Conservation (phyloP, 768 basidiomycete species). For the Favolaschia claudopus region DNA sequence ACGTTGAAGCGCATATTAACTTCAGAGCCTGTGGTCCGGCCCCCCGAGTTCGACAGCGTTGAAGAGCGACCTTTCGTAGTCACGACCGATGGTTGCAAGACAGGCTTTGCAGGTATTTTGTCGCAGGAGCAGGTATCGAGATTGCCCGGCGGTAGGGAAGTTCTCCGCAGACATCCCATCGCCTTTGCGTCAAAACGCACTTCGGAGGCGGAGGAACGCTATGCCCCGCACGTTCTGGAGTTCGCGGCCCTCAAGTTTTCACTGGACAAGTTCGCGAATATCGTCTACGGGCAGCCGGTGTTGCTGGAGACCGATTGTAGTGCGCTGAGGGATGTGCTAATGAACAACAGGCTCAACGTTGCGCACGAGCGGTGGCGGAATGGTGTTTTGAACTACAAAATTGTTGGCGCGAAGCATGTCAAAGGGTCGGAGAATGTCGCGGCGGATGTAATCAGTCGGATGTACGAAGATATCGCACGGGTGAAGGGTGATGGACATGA, state of each 20-base stretch:
- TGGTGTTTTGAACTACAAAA: slow-evolving; percentile 27
- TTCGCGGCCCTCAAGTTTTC: slow-evolving; percentile 30
- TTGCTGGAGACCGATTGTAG: neutral
- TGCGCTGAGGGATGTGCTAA: slow-evolving; percentile 31
- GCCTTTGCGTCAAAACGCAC: slow-evolving; percentile 42
- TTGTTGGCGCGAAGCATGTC: slow-evolving; percentile 25
- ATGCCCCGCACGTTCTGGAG: slow-evolving; percentile 38
- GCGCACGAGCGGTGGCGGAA: slow-evolving; percentile 36
- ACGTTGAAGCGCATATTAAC: slow-evolving; percentile 25
- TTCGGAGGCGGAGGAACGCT: slow-evolving; percentile 36
- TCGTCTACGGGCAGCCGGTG: slow-evolving; percentile 32
- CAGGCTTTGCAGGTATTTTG: slow-evolving; percentile 33
- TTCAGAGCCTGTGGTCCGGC: neutral
- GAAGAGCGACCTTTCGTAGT: slow-evolving; percentile 38
- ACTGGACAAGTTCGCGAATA: slow-evolving; percentile 26
- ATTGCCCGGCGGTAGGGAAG: slow-evolving; percentile 13
- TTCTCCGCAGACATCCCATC: slow-evolving; percentile 33
- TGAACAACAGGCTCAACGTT: slow-evolving; percentile 22
- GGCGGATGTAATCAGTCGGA: slow-evolving; percentile 30
- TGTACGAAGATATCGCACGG: neutral
- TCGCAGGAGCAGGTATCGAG: slow-evolving; percentile 23
- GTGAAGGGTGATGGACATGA: slow-evolving; percentile 3
- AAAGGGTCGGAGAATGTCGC: slow-evolving; percentile 27
- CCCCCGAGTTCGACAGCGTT: slow-evolving; percentile 20
- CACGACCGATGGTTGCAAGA: slow-evolving; percentile 34